Evolutionary conservation across 257 asterid genomes (phyloP).

Genomic region (Ajuga chamaepitys): DNA sequence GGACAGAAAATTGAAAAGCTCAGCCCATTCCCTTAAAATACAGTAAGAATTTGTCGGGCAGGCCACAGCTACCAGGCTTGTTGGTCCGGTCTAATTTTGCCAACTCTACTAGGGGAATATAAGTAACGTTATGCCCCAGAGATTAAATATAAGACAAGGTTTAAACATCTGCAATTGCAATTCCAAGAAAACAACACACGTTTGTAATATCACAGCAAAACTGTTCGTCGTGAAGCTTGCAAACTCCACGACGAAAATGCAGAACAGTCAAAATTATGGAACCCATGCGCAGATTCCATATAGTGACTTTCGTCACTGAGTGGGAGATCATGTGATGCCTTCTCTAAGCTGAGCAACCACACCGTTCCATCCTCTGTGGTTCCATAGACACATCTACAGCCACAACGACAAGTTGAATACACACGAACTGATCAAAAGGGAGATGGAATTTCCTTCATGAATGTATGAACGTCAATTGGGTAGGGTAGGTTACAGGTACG

Average conservation of each 20-base stretch:
- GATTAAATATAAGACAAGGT: too few species aligned
- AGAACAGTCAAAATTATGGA: constrained; percentile 54
- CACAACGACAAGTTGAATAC: constrained; percentile 13
- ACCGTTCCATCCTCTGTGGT: constrained; percentile 73
- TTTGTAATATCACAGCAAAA: constrained; percentile 20
- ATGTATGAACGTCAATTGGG: too few species aligned
- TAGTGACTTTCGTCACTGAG: constrained; percentile 45
- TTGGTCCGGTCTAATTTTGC: too few species aligned
- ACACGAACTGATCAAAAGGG: constrained; percentile 6
- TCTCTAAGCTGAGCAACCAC: constrained; percentile 59
- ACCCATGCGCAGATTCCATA: constrained; percentile 42
- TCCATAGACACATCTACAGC: constrained; percentile 57
- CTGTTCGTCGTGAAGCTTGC: constrained; percentile 68
- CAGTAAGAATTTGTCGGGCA: too few species aligned
- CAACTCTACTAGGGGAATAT: too few species aligned
- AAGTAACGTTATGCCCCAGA: too few species aligned
- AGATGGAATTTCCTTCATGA: background rate
- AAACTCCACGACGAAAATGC: constrained; percentile 68
- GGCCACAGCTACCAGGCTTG: too few species aligned
- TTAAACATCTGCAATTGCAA: too few species aligned
- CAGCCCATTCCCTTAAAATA: too few species aligned
- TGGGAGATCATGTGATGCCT: constrained; percentile 52
- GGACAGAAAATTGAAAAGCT: too few species aligned
- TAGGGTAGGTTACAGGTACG: too few species aligned
- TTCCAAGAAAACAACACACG: background rate